A percentile compares a stretch with the other conserved stretches of the same genome.
Evolutionary conservation across 345 rosid species (phyloP).

Genomic region (Diplotaxis tenuifolia): DNA sequence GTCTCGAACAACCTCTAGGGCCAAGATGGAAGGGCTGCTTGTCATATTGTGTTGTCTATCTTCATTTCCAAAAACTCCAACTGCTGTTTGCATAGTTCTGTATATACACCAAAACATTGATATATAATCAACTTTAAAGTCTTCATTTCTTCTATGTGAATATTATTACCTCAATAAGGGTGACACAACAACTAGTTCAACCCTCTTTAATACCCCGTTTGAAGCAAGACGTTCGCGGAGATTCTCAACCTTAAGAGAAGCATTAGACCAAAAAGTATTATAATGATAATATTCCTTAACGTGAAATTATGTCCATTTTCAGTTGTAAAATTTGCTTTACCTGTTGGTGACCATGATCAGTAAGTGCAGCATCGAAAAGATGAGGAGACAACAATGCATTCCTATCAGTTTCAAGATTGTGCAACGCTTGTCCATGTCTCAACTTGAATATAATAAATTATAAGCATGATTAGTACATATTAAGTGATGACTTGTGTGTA

Average conservation of each 20-base stretch:
- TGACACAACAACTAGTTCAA: conserved; percentile 39
- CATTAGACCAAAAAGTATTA: neutral
- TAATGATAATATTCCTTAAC: neutral
- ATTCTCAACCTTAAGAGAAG: conserved; percentile 32
- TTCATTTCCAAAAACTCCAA: conserved; percentile 57
- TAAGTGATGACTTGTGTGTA: neutral
- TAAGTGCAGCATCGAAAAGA: conserved; percentile 60
- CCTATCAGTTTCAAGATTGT: conserved; percentile 57
- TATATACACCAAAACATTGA: neutral
- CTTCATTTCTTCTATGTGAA: neutral
- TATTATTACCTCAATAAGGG: conserved; percentile 37
- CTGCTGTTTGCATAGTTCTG: conserved; percentile 83
- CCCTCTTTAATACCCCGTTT: conserved; percentile 31
- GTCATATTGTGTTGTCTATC: conserved; percentile 12
- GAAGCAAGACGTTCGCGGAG: conserved; percentile 26
- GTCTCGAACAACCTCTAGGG: conserved; percentile 75
- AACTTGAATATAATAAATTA: conserved; percentile 37
- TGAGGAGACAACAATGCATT: conserved; percentile 45
- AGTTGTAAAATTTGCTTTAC: conserved; percentile 21
- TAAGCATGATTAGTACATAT: neutral
- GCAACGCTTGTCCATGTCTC: conserved; percentile 72
- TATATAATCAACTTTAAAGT: neutral
- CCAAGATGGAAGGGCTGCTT: conserved; percentile 55
- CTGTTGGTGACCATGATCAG: conserved; percentile 57
- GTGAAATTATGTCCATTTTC: neutral